phyloP scores from a whole-genome alignment of 257 asterid genomes.

The Ilex aquifolium region DNA sequence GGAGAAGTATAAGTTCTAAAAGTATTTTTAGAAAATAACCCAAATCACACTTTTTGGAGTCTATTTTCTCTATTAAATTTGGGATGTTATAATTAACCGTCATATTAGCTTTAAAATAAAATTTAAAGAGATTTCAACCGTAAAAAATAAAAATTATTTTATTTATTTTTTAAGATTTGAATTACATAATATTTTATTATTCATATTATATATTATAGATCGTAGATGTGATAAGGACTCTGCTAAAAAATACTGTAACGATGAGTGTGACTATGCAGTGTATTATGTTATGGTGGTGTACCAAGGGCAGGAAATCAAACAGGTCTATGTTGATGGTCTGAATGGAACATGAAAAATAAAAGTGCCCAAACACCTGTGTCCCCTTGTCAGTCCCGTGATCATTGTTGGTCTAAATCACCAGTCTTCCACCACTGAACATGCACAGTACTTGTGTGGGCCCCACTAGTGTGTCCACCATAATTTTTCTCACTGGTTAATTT shows the following conservation, averaged over 20 bases:
- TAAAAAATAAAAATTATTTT: too few relatives aligned
- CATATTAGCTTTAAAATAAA: too few relatives aligned
- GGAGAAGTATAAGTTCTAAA: too few relatives aligned
- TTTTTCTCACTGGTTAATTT: not conserved
- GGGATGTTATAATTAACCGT: too few relatives aligned
- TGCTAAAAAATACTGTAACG: not conserved
- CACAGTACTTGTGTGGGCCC: slow-evolving; percentile 1
- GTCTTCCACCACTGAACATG: slow-evolving; percentile 4
- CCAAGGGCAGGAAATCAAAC: slow-evolving; percentile 5
- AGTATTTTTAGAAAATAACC: too few relatives aligned
- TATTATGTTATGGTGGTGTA: slow-evolving; percentile 1
- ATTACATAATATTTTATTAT: too few relatives aligned
- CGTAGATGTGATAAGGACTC: not conserved
- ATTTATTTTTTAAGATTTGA: too few relatives aligned
- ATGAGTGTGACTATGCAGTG: too few relatives aligned
- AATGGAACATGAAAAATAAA: slow-evolving; percentile 21
- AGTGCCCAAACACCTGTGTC: slow-evolving; percentile 13
- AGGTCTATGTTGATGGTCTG: slow-evolving; percentile 6
- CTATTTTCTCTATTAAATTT: too few relatives aligned
- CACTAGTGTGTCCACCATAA: not conserved
- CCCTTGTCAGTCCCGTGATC: slow-evolving; percentile 15
- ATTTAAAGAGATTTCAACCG: too few relatives aligned
- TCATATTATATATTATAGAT: too few relatives aligned
- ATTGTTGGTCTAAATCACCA: slow-evolving; percentile 25
- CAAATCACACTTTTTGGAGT: too few relatives aligned